Base-by-base conservation (phyloP, 768 basidiomycete genomes). In the Rhodocollybia butyracea region DNA sequence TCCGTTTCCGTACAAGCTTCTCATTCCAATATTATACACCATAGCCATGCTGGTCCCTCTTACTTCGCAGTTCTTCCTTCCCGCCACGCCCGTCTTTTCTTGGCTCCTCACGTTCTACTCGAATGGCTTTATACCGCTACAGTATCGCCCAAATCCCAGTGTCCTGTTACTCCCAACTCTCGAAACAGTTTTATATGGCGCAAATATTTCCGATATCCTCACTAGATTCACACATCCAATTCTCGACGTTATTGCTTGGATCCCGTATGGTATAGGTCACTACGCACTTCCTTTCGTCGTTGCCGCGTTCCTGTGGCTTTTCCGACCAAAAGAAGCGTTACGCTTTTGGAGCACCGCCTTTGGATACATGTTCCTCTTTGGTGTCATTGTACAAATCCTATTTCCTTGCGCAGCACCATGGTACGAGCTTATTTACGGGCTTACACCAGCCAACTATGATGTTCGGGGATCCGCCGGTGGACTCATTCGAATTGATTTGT, bases 401-500 rank as follows among this genome's bases (percentile, higher is more conserved):
- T 79, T 98, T 55, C 97, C 96, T 0, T 97, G 94, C 64, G 86
- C 96, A 1, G 88, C 97, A 1, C 97, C 97, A 5, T 89, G 97
- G 97, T 99, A 98, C 71, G 96, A 98, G 66, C 81, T 98, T 63
- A 92, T 97, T 61, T 88, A 98, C 67, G 97, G 97, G 1, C 84
- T 98, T 34, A 96, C 92, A 0, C 97, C 97, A 0, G 97, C 97
- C 30, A 83, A 93, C 63, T 98, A 98, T 75, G 74, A 75, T 46
- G 94, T 96, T 81, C 84, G 83, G 43, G 97, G 97, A 21, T 98
- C 94, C 0, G 85, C 97, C 2, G 96, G 94, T 8, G 97, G 97
- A 1, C 82, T 98, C 12, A 84, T 87, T 26, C 87, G 96, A 46
- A 98, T 99, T 57, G 97, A 98, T 68, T 80, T 82, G 32, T 77